These are phyloP conservation scores for Scenedesmus sp. DNA, from an alignment of 163 green algal genomes.

Conservation along the genomic window DNA sequence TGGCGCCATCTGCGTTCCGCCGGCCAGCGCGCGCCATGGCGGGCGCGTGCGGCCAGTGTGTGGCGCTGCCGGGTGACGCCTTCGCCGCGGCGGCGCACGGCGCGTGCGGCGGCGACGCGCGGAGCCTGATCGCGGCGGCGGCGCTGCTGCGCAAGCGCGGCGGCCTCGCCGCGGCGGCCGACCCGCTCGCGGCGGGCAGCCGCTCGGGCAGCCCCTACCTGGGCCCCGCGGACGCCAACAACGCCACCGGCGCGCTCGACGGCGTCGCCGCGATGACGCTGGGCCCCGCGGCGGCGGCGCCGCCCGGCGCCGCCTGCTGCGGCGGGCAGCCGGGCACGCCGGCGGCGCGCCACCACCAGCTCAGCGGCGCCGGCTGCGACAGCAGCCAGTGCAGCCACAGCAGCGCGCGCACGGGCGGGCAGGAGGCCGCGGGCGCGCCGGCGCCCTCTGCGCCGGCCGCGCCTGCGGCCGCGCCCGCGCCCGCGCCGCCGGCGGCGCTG, in stretches of 20 bases:
- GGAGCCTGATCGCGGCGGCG: too few species aligned
- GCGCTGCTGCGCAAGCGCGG: too few species aligned
- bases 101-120: too few species aligned
- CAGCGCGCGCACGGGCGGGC: background rate
- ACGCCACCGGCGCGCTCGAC: background rate
- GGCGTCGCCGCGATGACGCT: constrained; percentile 1
- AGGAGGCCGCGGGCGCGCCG: background rate
- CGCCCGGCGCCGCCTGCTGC: background rate
- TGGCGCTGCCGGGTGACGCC: too few species aligned
- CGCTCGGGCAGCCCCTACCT: constrained; percentile 27
- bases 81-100: too few species aligned
- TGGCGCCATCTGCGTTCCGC: too few species aligned
- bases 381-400: constrained; percentile 38
- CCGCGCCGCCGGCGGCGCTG: too few species aligned
- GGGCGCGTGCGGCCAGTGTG: too few species aligned
- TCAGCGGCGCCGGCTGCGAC: background rate
- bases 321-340: background rate
- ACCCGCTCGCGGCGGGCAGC: background rate
- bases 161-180: too few species aligned
- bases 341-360: background rate
- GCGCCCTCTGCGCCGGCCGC: too few species aligned
- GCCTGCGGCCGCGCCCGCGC: too few species aligned
- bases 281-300: constrained; percentile 13
- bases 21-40: too few species aligned
- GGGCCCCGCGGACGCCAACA: constrained; percentile 23